Conservation (phyloP, 2,329 filamentous ascomycete species). For the Chaetomium strumarium region DNA sequence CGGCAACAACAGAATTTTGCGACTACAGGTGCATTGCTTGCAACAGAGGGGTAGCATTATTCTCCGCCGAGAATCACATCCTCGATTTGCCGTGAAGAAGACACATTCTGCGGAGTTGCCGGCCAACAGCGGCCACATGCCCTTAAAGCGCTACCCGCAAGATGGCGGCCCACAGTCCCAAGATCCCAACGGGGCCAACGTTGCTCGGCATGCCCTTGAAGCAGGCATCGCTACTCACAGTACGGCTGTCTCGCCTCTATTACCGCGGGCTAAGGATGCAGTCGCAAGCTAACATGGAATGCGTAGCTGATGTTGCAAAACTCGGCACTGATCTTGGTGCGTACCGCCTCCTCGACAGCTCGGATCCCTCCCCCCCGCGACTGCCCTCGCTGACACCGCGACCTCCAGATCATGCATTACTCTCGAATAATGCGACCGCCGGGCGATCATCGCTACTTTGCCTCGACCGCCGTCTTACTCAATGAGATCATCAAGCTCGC, state of each 20-base stretch:
- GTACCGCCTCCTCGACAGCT: constrained; percentile 18
- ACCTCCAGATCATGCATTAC: constrained; percentile 77
- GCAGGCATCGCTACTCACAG: constrained; percentile 60
- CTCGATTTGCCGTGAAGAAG: not conserved
- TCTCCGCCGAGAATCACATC: not conserved
- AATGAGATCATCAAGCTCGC: constrained; percentile 88
- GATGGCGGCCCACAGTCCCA: constrained; percentile 40
- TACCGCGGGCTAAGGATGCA: not conserved
- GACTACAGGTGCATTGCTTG: not conserved
- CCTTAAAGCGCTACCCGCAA: not conserved
- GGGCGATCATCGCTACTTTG: constrained; percentile 81
- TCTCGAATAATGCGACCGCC: constrained; percentile 85
- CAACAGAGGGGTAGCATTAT: not conserved
- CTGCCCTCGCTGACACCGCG: constrained; percentile 12
- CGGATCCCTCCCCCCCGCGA: not conserved
- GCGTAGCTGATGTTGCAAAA: constrained; percentile 71
- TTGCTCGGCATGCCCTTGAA: constrained; percentile 60
- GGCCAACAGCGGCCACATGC: not conserved
- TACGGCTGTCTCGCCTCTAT: constrained; percentile 33
- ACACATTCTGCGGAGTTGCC: not conserved
- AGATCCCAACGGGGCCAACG: constrained; percentile 37
- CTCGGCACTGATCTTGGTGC: constrained; percentile 67
- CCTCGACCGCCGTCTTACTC: constrained; percentile 89
- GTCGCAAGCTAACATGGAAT: constrained; percentile 23
- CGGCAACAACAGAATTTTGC: too few relatives aligned